Percentiles rank a stretch among this genome's conserved stretches.
Conservation (phyloP, 2,329 filamentous ascomycete species). For the Apiospora hydei region DNA sequence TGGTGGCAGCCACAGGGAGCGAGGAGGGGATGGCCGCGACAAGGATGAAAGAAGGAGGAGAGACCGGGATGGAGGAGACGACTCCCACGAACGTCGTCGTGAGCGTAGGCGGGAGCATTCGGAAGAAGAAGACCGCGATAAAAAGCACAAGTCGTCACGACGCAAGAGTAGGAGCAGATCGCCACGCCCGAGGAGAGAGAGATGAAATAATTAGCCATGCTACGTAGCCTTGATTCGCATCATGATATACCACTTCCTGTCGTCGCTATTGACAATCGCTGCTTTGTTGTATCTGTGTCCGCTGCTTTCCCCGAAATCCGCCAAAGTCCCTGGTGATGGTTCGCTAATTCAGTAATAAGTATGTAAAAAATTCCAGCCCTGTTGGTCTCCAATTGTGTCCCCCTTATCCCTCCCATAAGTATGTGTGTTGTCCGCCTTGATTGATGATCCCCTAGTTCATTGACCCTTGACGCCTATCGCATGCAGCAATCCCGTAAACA, state of each 20-base stretch:
- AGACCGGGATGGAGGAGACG: slow-evolving; percentile 34
- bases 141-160: slow-evolving; percentile 38
- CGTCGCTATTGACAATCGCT: not conserved
- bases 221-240: slow-evolving; percentile 12
- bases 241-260: slow-evolving; percentile 8
- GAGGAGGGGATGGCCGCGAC: slow-evolving; percentile 30
- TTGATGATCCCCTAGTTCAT: not conserved
- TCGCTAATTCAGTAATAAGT: slow-evolving; percentile 20
- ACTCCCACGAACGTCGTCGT: slow-evolving; percentile 9
- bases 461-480: slow-evolving; percentile 22
- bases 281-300: not conserved
- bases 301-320: not conserved
- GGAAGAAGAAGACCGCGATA: slow-evolving; percentile 32
- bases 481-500: slow-evolving; percentile 19
- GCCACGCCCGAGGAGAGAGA: slow-evolving; percentile 42
- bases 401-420: not conserved
- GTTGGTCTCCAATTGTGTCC: slow-evolving; percentile 3
- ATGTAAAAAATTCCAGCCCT: slow-evolving; percentile 9
- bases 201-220: slow-evolving; percentile 26
- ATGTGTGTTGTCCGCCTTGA: not conserved
- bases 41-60: slow-evolving; percentile 25
- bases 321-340: not conserved
- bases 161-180: slow-evolving; percentile 54
- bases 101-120: not conserved
- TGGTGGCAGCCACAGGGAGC: slow-evolving; percentile 30